Base-by-base conservation (phyloP, 1,284 basidiomycete genomes). In the Pholiota adiposa region DNA sequence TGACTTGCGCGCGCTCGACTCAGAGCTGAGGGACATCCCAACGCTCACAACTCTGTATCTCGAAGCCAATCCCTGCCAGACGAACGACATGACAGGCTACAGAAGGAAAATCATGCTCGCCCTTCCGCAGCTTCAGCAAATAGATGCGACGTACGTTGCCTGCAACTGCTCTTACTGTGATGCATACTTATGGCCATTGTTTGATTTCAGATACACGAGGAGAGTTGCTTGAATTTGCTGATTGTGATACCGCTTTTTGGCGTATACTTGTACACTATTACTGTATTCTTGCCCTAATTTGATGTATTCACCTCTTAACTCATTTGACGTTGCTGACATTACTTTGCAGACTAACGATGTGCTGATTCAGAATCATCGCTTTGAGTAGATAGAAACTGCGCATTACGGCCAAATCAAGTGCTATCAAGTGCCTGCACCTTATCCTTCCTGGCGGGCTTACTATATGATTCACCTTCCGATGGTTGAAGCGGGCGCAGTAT, bases 31-130 rank as follows among this genome's bases (percentile, higher is more conserved):
- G 31, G 76, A 82, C n/a, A 79, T 92, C 38, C 58, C 76, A 1
- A 81, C 85, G 2, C 81, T 99, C 12, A 85, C 92, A 70, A 99
- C 97, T 1, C 83, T 99, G 7, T 99, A 99, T 73, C 84, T 99
- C 31, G 97, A 99, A 75, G 90, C 88, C 6, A 99, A 99, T 72
- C 97, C 97, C 1, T 92, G 92, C 63, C 95, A 98, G 74, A 82
- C 76, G 40, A 81, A 82, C 18, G 94, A 98, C 69, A 90, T 87
- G 66, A 77, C 85, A 1, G 85, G 83, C 18, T 99, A 99, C 73
- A 81, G 96, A 64, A 81, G 97, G 56, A 99, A 98, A 78, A 81
- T 99, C 61, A 95, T 92, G 70, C 77, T 98, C 43, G 87, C 89
- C 3, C 77, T 98, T 18, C 96, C 96, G 0, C 94, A 97, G 70